Percentiles rank a stretch among this genome's conserved stretches.
Conservation (phyloP, 345 rosid genomes). For the Populus deltoides region DNA sequence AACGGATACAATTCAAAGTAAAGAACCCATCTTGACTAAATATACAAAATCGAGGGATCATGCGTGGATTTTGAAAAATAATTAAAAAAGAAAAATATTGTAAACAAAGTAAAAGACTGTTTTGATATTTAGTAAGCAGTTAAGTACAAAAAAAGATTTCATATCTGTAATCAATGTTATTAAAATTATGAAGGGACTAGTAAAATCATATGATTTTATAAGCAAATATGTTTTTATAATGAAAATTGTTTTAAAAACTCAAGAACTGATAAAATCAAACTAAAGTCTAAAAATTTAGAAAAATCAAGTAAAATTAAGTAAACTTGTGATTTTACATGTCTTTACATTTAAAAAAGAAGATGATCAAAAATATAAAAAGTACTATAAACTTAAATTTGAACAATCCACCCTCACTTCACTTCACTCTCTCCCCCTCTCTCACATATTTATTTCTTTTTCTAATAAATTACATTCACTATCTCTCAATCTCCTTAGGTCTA, state of each 20-base stretch:
- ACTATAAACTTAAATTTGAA: neutral
- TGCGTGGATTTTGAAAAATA: neutral
- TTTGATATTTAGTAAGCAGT: neutral
- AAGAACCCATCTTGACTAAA: neutral
- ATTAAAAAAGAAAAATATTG: neutral
- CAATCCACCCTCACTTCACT: neutral
- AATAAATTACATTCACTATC: constrained; percentile 67
- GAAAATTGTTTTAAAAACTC: too few species aligned
- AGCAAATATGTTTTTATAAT: too few species aligned
- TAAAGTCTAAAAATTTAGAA: too few species aligned
- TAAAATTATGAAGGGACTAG: too few species aligned
- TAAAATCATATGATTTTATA: too few species aligned
- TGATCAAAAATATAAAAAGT: too few species aligned
- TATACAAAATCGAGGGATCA: neutral
- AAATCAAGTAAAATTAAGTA: too few species aligned
- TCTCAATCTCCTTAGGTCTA: constrained; percentile 36
- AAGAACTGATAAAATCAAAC: too few species aligned
- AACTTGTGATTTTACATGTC: too few species aligned
- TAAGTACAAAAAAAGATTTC: constrained; percentile 33
- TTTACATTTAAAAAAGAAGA: too few species aligned
- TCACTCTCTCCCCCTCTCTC: neutral
- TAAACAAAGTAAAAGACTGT: neutral
- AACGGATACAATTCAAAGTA: neutral
- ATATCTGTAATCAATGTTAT: neutral
- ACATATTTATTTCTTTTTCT: neutral